Base-by-base conservation (phyloP, 169 alveolate genomes). In the Plasmodium gallinaceum region DNA sequence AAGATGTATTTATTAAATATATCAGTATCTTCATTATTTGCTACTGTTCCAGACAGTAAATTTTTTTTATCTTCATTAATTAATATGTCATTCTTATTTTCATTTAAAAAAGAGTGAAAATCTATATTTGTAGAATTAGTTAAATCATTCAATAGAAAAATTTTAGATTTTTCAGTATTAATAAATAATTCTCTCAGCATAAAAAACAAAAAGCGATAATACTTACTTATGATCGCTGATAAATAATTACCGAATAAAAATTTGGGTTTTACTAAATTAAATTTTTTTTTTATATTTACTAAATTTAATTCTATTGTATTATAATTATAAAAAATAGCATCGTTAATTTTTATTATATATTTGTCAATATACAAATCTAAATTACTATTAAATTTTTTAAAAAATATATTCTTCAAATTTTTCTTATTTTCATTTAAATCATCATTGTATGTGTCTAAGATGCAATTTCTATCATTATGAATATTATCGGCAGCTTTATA, bases 281-380 rank as follows among this genome's bases (percentile, higher is more conserved):
- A 7, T 8, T 39, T 26, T n/a, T 39, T 0, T 24, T 52, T 3
- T 8, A 26, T 32, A 12, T 24, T 60, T 58, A 60, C 18, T 52
- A 66, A 37, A 74, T 60, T 58, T 22, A 16, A 39, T 32, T 78
- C 89, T 5, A 42, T 78, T 24, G 26, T 12, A 43, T 78, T 78
- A 43, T 78, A 65, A 64, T 78, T 78, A 62, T 65, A 60, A 70
- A 78, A 78, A 64, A 78, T 52, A 52, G 65, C 58, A 65, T 78
- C 89, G n/a, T 66, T 78, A 39, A 78, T 5, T 78, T 78, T 78
- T 26, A 78, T 65, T 8, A 78, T 52, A 69, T 78, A 65, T 65
- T 66, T 78, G 43, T 78, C 76, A 20, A 78, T 24, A 45, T 65
- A 78, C 18, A 78, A 46, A 57, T 54, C 64, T 14, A 66, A 51